These are phyloP conservation scores for Rhytidiadelphus loreus DNA, from an alignment of 225 moss, liverwort and hornwort species.

Conservation along the genomic window DNA sequence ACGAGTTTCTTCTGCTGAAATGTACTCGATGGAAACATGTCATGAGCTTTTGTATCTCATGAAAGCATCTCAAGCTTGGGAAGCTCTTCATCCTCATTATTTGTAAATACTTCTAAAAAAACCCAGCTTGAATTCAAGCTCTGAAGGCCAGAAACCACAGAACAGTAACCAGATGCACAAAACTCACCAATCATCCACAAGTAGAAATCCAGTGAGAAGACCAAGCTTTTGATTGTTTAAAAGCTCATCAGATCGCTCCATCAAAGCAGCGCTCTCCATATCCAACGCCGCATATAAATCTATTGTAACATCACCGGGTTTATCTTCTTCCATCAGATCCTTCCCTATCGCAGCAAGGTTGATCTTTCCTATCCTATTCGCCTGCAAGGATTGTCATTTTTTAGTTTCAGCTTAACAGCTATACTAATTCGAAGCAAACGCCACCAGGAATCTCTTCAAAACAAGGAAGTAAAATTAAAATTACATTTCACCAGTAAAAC, in stretches of 20 bases:
- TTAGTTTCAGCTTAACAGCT: background rate
- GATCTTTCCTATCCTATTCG: slow-evolving; percentile 99
- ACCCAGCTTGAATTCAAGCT: background rate
- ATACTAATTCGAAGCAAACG: background rate
- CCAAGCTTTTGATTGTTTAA: slow-evolving; percentile 92
- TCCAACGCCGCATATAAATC: slow-evolving; percentile 95
- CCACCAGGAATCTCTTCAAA: background rate
- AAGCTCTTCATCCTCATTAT: background rate
- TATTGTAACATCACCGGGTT: slow-evolving; percentile 97
- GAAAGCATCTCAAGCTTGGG: background rate
- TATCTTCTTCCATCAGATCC: slow-evolving; percentile 99
- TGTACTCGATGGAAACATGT: background rate
- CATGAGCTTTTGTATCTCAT: background rate
- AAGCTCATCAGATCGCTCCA: slow-evolving; percentile 75
- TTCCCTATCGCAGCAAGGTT: slow-evolving; percentile 96
- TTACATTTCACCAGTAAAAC: background rate
- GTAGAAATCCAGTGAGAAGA: slow-evolving; percentile 80
- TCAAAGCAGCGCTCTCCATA: slow-evolving; percentile 80
- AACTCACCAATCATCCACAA: slow-evolving; percentile 90
- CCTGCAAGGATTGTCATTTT: slow-evolving; percentile 40
- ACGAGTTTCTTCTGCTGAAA: background rate
- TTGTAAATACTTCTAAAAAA: background rate
- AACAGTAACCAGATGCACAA: background rate
- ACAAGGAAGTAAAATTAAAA: background rate
- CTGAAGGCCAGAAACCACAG: background rate